Percentiles rank a stretch among this genome's conserved stretches.
Evolutionary conservation across 2,329 filamentous ascomycete species (phyloP).

Genomic region (Aquanectria penicillioides): DNA sequence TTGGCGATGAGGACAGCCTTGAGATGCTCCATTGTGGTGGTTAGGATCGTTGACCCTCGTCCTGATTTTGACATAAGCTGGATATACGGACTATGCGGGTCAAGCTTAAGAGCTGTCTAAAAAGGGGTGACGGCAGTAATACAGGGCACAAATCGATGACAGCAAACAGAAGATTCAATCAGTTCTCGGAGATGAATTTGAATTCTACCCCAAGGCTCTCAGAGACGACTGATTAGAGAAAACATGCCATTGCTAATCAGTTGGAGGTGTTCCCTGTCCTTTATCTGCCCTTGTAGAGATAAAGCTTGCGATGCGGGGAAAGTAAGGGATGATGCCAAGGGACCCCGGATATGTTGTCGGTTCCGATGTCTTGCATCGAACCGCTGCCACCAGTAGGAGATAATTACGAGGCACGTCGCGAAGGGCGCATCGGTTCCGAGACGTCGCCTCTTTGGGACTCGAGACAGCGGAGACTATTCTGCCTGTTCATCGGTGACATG

Average conservation of each 20-base stretch:
- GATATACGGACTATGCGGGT: too few species aligned
- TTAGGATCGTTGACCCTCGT: neutral
- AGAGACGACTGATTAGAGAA: neutral
- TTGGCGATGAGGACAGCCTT: constrained; percentile 63
- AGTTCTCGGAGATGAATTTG: neutral
- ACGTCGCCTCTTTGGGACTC: neutral
- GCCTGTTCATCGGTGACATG: neutral
- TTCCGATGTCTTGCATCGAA: constrained; percentile 2
- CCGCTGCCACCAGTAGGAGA: too few species aligned
- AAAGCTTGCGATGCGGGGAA: constrained; percentile 15
- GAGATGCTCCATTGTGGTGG: constrained; percentile 16
- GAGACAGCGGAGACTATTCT: too few species aligned
- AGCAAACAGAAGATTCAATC: constrained; percentile 5
- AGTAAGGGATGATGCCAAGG: too few species aligned
- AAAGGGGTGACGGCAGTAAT: neutral
- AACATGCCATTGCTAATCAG: constrained; percentile 7
- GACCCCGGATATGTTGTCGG: constrained; percentile 2
- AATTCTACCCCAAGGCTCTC: neutral
- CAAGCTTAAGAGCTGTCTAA: neutral
- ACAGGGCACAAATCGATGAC: neutral
- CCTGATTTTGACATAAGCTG: too few species aligned
- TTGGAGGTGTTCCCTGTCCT: neutral
- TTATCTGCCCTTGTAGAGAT: constrained; percentile 10
- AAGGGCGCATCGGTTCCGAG: constrained; percentile 10
- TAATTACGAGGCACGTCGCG: neutral